phyloP scores from a whole-genome alignment of 148 eudicot genomes.

The Nepenthes mirabilis region DNA sequence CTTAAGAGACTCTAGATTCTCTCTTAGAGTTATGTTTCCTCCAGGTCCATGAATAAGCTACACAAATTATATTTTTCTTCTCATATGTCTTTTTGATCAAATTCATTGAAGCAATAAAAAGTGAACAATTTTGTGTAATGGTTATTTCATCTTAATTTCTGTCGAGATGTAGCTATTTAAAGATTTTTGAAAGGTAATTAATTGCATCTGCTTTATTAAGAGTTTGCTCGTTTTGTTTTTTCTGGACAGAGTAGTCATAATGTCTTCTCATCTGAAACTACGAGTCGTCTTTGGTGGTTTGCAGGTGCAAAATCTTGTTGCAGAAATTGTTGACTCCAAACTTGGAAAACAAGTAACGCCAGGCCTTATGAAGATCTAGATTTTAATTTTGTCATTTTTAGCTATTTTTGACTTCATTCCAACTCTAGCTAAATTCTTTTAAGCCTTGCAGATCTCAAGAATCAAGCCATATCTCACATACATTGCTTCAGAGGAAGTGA shows the following conservation, averaged over 20 bases:
- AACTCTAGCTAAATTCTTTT: slow-evolving; percentile 4
- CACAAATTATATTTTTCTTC: too few relatives aligned
- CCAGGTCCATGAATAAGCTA: too few relatives aligned
- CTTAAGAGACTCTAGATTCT: not conserved
- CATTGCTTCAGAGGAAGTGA: slow-evolving; percentile 88
- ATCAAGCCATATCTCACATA: slow-evolving; percentile 72
- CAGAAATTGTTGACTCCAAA: slow-evolving; percentile 85
- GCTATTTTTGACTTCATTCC: slow-evolving; percentile 3
- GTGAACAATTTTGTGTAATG: too few relatives aligned
- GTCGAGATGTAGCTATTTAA: too few relatives aligned
- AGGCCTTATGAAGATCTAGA: not conserved
- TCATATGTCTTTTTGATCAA: too few relatives aligned
- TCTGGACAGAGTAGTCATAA: too few relatives aligned
- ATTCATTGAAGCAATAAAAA: too few relatives aligned
- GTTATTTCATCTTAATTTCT: too few relatives aligned
- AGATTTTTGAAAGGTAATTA: too few relatives aligned
- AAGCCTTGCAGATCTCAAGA: slow-evolving; percentile 46
- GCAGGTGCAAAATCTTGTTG: slow-evolving; percentile 96
- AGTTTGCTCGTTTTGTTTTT: too few relatives aligned
- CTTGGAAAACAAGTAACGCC: slow-evolving; percentile 83
- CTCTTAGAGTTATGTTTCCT: not conserved
- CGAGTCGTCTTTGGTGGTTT: slow-evolving; percentile 1
- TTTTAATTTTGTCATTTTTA: not conserved
- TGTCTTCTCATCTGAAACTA: too few relatives aligned
- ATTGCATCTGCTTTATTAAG: too few relatives aligned